Evolutionary conservation across 2,329 filamentous ascomycete genomes (phyloP), one percentile per base, ranked within the genome.

Genomic region (Ophiostoma ulmi): DNA sequence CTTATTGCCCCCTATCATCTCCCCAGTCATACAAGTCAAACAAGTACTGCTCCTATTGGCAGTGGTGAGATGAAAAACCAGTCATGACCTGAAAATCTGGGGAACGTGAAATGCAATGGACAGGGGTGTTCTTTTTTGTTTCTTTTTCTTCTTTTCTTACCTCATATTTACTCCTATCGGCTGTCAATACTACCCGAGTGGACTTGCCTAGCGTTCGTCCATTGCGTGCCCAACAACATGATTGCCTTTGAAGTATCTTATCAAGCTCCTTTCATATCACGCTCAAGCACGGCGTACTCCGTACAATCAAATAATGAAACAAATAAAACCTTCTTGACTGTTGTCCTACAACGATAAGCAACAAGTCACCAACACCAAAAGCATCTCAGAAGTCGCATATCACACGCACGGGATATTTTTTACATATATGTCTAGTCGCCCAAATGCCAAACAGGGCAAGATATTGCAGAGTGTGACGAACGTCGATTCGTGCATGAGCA

Each of bases 81-180:
- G 38, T 39, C 64, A 66, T 41, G 35, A 14, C 17, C 38, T 41
- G 38, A 44, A 67, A 67, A 67, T 67, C 64, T 67, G 64, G 64
- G 64, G 64, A 44, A 41, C 64, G 36, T 39, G 61, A 64, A 64
- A n/a, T n/a, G 31, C 31, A 22, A 66, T 66, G 64, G 10, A 66
- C 36, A 39, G 39, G 64, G 38, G 39, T 67, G 39, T 31, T 10
- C 31, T 48, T 11, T 39, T 38, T 36, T 63, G 13, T 35, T 3
- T n/a, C 8, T n/a, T n/a, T 41, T 39, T 65, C 17, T 65, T 17
- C 11, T 22, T n/a, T 58, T 58, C 52, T 58, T 58, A 22, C 11
- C 11, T 58, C n/a, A 8, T 55, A 22, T 55, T n/a, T 55, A 58
- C 52, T 58, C 52, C 52, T 22, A 22, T 58, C 52, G 52, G 52